Percentiles rank a stretch among this genome's conserved stretches.
Evolutionary conservation across 2,329 filamentous ascomycete species (phyloP).

Genomic region (Pestalotiopsis sp.): DNA sequence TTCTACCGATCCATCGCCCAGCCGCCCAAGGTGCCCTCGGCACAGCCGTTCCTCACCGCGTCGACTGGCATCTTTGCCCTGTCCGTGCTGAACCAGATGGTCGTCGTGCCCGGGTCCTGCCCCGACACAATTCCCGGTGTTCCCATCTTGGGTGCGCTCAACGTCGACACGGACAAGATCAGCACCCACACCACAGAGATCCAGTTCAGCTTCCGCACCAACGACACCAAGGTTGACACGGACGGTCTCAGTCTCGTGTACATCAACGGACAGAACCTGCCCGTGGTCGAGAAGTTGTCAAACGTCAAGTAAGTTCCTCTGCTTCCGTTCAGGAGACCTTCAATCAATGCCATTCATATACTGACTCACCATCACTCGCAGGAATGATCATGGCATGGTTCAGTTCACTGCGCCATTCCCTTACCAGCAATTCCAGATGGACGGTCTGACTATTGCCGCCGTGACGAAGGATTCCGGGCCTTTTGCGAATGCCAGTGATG

Average conservation of each 20-base stretch:
- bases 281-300: neutral
- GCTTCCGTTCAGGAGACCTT: neutral
- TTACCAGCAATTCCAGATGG: conserved; percentile 2
- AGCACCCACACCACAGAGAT: neutral
- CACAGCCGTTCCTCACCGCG: conserved; percentile 6
- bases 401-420: conserved; percentile 9
- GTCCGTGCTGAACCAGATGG: neutral
- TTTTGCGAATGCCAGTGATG: conserved; percentile 2
- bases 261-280: conserved; percentile 7
- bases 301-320: neutral
- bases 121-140: neutral
- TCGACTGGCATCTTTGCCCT: neutral
- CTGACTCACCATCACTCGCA: neutral
- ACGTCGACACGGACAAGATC: conserved; percentile 1
- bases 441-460: neutral
- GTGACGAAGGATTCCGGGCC: neutral
- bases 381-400: neutral
- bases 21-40: neutral
- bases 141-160: neutral
- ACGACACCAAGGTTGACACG: neutral
- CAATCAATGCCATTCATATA: neutral
- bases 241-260: conserved; percentile 1
- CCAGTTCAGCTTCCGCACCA: conserved; percentile 2
- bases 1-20: conserved; percentile 8
- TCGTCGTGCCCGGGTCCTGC: conserved; percentile 8